Evolutionary conservation across 2,329 filamentous ascomycete species (phyloP).

Genomic region (Calonectria honghensis): DNA sequence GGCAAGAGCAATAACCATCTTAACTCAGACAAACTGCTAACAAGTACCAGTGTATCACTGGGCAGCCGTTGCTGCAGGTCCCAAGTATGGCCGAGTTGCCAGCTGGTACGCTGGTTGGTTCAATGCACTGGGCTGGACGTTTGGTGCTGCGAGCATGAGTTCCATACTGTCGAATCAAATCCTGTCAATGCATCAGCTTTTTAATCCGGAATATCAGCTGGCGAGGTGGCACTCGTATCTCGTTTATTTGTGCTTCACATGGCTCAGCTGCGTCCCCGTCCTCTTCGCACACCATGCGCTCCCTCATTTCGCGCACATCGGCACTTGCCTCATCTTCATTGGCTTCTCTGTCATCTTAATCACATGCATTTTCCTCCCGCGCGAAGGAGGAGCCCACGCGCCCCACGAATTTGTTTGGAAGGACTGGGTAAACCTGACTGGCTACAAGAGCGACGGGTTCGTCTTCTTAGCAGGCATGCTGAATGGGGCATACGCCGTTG

Average conservation of each 20-base stretch:
- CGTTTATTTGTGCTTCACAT: constrained; percentile 63
- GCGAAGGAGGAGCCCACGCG: constrained; percentile 56
- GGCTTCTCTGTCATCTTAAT: constrained; percentile 73
- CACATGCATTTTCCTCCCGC: constrained; percentile 71
- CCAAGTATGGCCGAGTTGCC: constrained; percentile 68
- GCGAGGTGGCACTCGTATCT: constrained; percentile 66
- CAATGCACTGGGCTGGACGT: constrained; percentile 65
- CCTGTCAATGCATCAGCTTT: constrained; percentile 66
- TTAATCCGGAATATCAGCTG: constrained; percentile 60
- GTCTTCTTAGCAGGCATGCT: constrained; percentile 63
- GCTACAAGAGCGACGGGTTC: constrained; percentile 63
- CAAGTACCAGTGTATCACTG: constrained; percentile 72
- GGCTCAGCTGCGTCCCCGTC: constrained; percentile 61
- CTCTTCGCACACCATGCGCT: constrained; percentile 74
- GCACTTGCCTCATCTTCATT: constrained; percentile 67
- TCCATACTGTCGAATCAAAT: constrained; percentile 63
- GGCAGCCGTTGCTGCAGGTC: constrained; percentile 75
- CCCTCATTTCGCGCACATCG: constrained; percentile 71
- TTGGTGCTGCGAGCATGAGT: constrained; percentile 63
- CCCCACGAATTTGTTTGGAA: constrained; percentile 62
- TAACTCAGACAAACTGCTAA: not conserved
- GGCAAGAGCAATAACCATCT: not conserved
- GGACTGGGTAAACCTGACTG: constrained; percentile 62
- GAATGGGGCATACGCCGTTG: constrained; percentile 81
- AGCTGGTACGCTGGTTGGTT: constrained; percentile 67